A percentile compares a stretch with the other conserved stretches of the same genome.
Conservation (phyloP, 2,329 filamentous ascomycete genomes). For the Aspergillus floridensis region DNA sequence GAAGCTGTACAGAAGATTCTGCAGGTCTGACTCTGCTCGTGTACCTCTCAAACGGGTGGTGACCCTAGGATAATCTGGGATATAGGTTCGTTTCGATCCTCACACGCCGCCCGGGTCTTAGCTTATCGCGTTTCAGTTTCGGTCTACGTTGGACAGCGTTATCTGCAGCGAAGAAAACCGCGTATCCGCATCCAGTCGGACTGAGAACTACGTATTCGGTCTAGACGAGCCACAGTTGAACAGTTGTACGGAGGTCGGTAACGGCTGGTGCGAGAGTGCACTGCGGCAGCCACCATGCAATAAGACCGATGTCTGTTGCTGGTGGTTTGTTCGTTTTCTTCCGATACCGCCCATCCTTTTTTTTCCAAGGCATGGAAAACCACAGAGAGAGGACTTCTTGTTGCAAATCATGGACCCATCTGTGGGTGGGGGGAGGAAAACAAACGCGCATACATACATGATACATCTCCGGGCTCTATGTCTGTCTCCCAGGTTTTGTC, state of each 20-base stretch:
- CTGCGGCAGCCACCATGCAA: slow-evolving; percentile 8
- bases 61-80: neutral
- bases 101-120: neutral
- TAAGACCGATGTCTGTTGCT: neutral
- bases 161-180: neutral
- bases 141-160: neutral
- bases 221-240: neutral
- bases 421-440: neutral
- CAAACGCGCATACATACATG: neutral
- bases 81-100: neutral
- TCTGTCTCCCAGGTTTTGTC: neutral
- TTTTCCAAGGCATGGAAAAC: neutral
- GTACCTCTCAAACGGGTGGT: neutral
- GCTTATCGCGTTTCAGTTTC: neutral
- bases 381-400: neutral
- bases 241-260: neutral
- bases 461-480: neutral
- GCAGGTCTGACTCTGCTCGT: slow-evolving; percentile 3
- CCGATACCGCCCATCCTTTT: neutral
- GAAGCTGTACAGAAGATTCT: slow-evolving; percentile 1
- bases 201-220: neutral
- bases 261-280: neutral
- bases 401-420: neutral
- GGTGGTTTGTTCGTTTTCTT: neutral
- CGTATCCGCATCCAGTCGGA: neutral